Percentiles rank a stretch among this genome's conserved stretches.
Conservation (phyloP, 768 basidiomycete species). For the Auricularia auricula-judae region DNA sequence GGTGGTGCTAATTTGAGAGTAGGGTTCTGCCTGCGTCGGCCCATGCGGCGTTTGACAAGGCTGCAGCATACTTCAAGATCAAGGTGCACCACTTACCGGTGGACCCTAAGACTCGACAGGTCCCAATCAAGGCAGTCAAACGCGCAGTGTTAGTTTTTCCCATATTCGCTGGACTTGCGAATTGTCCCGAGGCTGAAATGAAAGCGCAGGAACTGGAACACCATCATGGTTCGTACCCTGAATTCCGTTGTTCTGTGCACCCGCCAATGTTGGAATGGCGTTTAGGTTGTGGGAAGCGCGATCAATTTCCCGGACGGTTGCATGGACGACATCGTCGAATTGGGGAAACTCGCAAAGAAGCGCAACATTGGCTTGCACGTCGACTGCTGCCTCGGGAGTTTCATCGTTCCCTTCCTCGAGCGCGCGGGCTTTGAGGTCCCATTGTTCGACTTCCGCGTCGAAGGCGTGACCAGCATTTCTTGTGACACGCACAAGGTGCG, state of each 20-base stretch:
- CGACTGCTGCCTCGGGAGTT: conserved; percentile 89
- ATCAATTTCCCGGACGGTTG: conserved; percentile 80
- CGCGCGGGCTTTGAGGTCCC: conserved; percentile 57
- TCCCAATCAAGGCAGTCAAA: conserved; percentile 61
- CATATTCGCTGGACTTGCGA: background rate
- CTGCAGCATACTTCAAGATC: conserved; percentile 74
- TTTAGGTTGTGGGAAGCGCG: conserved; percentile 72
- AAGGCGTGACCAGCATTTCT: conserved; percentile 87
- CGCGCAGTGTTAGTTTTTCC: conserved; percentile 68
- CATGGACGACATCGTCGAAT: conserved; percentile 74
- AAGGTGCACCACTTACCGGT: conserved; percentile 85
- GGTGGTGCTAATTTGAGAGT: background rate
- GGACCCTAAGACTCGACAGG: conserved; percentile 63
- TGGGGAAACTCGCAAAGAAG: conserved; percentile 61
- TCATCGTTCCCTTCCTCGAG: conserved; percentile 89
- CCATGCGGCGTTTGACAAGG: conserved; percentile 95
- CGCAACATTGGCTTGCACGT: conserved; percentile 84
- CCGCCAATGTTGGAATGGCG: background rate
- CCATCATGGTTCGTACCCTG: conserved; percentile 55
- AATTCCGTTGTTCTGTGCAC: no score
- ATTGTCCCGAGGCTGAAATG: conserved; percentile 4
- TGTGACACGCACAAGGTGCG: conserved; percentile 90
- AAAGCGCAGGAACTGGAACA: conserved; percentile 61
- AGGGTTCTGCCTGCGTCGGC: conserved; percentile 79
- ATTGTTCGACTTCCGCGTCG: conserved; percentile 84